These are phyloP conservation scores for Sutorius australiensis DNA, from an alignment of 768 basidiomycete genomes.

Conservation along the genomic window DNA sequence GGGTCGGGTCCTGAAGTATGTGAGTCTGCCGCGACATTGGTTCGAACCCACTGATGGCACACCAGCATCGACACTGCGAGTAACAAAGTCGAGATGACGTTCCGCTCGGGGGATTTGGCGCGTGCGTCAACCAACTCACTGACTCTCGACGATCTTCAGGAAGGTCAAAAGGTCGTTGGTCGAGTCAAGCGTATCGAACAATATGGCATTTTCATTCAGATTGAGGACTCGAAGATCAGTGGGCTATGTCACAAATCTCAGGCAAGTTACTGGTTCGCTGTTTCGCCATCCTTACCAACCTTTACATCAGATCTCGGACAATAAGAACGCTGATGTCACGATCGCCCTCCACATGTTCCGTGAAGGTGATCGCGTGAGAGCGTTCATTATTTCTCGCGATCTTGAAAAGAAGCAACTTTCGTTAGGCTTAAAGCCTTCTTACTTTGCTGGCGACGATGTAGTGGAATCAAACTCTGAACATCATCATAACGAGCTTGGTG, in stretches of 20 bases:
- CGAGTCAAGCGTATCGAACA: conserved; percentile 77
- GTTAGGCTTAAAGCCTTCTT: conserved; percentile 80
- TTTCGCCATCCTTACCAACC: not conserved
- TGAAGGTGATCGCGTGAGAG: conserved; percentile 84
- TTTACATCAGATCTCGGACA: conserved; percentile 73
- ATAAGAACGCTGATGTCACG: conserved; percentile 72
- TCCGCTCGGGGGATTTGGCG: conserved; percentile 62
- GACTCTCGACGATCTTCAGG: conserved; percentile 54
- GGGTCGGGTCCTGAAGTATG: conserved; percentile 79
- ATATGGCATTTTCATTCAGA: conserved; percentile 91
- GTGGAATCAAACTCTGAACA: conserved; percentile 30
- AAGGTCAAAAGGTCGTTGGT: conserved; percentile 80
- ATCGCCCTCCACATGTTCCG: conserved; percentile 79
- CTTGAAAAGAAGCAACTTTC: conserved; percentile 78
- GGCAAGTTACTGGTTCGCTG: conserved; percentile 39
- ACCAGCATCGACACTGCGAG: conserved; percentile 65
- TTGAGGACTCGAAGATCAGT: conserved; percentile 77
- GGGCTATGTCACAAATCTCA: conserved; percentile 95
- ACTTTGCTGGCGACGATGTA: conserved; percentile 66
- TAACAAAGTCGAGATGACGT: conserved; percentile 87
- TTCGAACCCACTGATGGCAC: conserved; percentile 5
- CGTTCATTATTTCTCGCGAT: conserved; percentile 68
- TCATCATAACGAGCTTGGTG: conserved; percentile 28
- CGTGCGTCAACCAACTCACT: conserved; percentile 36
- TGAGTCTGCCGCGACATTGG: not conserved